Evolutionary conservation across 2,329 filamentous ascomycete species (phyloP), one percentile per base, ranked within the genome.

Genomic region (Fusarium praegraminearum): DNA sequence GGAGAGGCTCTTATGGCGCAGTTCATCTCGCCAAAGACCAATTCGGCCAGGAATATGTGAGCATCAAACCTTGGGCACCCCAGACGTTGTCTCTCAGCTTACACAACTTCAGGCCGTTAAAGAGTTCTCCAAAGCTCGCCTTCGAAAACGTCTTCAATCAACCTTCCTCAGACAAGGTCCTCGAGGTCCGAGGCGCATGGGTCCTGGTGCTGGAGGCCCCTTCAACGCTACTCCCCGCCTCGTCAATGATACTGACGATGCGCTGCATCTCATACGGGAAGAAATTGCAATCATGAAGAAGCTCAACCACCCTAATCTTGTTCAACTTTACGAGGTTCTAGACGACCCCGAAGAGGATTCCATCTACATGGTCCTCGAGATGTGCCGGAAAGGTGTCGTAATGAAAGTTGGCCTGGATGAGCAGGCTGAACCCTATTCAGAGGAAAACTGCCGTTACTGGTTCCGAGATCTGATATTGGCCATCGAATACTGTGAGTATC

Each of bases 231-330:
- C 73, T 35, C 67, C 76, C 46, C 75, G 75, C 8, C 72, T 84
- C 47, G 72, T 84, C 46, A 86, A 86, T 44, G 90, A 92, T 77
- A 91, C 90, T 72, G 83, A 84, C 28, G 88, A 90, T 75, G 89
- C 95, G 0, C 84, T 98, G 15, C 92, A 92, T 75, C 83, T 98
- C 63, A 98, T 99, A 78, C 92, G 94, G 65, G 93, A 97, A 79
- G 96, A 99, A 80, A 96, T 98, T 75, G 96, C 96, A 62, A 97
- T 98, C 77, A 98, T 99, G 94, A 99, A 98, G 84, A 98, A 98
- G 81, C 86, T 98, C 47, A 90, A 98, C 76, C 96, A 99, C 76
- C 91, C 90, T 30, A 99, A 98, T 76, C 84, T 99, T n/a, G 95
- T 98, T 16, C 90, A 92, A 46, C 83, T 99, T 52, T 93, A 97